These are phyloP conservation scores for Carex myosuroides DNA, from an alignment of 176 grass and related monocot species.

Conservation along the genomic window DNA sequence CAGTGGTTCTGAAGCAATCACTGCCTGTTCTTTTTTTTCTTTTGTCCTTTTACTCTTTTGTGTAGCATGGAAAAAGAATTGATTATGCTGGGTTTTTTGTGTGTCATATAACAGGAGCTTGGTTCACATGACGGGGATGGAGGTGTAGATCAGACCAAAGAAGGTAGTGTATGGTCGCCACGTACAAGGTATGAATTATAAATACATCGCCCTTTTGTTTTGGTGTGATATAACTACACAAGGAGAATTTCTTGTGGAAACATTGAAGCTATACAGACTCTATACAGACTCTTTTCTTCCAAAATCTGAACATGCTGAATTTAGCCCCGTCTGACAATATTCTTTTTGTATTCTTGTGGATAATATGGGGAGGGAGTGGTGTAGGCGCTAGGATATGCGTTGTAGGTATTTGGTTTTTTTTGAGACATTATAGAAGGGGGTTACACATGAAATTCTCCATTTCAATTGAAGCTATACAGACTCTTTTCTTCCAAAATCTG, in stretches of 20 bases:
- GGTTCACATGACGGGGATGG: constrained; percentile 25
- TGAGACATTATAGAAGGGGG: not conserved
- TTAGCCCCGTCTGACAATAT: not conserved
- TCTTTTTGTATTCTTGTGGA: not conserved
- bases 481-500: not conserved
- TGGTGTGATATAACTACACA: constrained; percentile 7
- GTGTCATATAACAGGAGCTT: constrained; percentile 37
- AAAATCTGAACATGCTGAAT: not conserved
- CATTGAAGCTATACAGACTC: not conserved
- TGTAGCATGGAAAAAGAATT: not conserved
- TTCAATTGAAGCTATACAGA: not conserved
- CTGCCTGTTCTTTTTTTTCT: not conserved
- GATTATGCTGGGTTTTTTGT: not conserved
- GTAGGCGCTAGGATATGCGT: not conserved
- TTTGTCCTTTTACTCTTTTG: not conserved
- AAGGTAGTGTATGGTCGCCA: constrained; percentile 33
- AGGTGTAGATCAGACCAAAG: not conserved
- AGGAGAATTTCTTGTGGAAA: not conserved
- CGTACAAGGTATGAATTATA: constrained; percentile 47
- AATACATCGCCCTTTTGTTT: constrained; percentile 1
- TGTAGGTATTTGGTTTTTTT: not conserved
- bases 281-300: not conserved
- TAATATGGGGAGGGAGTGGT: not conserved
- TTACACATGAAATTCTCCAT: not conserved
- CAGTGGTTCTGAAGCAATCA: not conserved